These are phyloP conservation scores for Reutealis trisperma DNA, from an alignment of 345 rosid genomes.

Conservation along the genomic window DNA sequence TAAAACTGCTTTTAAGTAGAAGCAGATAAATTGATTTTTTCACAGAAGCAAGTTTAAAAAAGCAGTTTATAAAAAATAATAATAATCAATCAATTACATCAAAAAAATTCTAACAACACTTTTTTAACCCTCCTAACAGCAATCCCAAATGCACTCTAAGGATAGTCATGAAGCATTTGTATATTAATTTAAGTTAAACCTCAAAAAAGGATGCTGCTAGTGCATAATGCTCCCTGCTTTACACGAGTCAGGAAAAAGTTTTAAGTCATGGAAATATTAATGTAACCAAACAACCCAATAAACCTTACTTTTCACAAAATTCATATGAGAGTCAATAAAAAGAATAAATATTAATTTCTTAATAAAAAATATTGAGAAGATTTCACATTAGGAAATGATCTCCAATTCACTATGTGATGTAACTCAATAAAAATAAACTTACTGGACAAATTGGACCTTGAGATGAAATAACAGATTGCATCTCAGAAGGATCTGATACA, in stretches of 20 bases:
- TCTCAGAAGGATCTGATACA: slow-evolving; percentile 87
- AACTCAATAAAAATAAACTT: slow-evolving; percentile 32
- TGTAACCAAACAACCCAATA: background rate
- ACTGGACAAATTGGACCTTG: slow-evolving; percentile 95
- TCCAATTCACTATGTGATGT: background rate
- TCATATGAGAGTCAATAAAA: background rate
- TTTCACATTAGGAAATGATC: background rate
- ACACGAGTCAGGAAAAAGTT: background rate
- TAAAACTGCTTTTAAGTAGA: too few species aligned
- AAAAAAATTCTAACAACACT: too few species aligned
- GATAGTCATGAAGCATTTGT: slow-evolving; percentile 12
- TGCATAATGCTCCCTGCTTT: background rate
- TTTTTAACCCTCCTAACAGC: too few species aligned
- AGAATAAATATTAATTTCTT: background rate
- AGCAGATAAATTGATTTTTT: too few species aligned
- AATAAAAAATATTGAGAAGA: background rate
- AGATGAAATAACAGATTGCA: slow-evolving; percentile 92
- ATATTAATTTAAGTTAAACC: background rate
- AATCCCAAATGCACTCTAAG: too few species aligned
- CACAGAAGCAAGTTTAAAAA: too few species aligned
- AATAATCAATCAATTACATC: too few species aligned
- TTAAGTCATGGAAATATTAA: background rate
- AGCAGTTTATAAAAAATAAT: too few species aligned
- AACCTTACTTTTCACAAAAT: slow-evolving; percentile 2
- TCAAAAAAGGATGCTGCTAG: too few species aligned